Evolutionary conservation across 768 basidiomycete genomes (phyloP), one percentile per base, ranked within the genome.

Genomic region (Xerocomus spinulosus): DNA sequence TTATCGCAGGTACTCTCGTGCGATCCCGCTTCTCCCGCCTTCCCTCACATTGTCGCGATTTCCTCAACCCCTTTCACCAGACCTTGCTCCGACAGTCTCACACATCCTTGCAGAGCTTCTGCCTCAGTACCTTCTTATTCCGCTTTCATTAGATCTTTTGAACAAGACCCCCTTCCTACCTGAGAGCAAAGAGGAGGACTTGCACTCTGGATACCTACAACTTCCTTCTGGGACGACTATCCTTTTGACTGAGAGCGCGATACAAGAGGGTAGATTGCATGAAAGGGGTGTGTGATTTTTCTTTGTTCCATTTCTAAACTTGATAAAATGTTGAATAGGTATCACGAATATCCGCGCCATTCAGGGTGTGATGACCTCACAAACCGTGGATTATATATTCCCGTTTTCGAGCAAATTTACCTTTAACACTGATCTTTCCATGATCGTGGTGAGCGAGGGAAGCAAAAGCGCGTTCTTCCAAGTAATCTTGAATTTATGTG

Each of bases 171-270:
- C 65, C 2, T 90, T 87, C 57, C 66, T 65, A 26, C 89, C 88
- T 0, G 81, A 85, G 58, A 76, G 76, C 55, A 82, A 80, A 39
- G 80, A 82, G 49, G 77, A 88, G 41, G 87, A 90, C 54, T 68
- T 92, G 5, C 81, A 84, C 51, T 79, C 85, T 2, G 89, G 90
- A 3, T 76, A 75, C 53, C 70, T 92, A 23, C 89, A 92, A 58
- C 74, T 89, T 13, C 82, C 89, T 2, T 66, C 68, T 12, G 82
- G 83, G 3, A 77, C 79, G 6, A 60, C 77, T 3, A 67, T 85
- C 24, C 60, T 90, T 13, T 60, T 92, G 30, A 81, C 82, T 0
- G 90, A 92, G 59, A 72, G 72, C 47, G 80, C 76, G 4, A 68
- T 92, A 33, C 72, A 72, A 26, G 90, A 91, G 62, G 89, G 90